Base-by-base conservation (phyloP, 176 grass and related monocot genomes). In the Phragmites australis region DNA sequence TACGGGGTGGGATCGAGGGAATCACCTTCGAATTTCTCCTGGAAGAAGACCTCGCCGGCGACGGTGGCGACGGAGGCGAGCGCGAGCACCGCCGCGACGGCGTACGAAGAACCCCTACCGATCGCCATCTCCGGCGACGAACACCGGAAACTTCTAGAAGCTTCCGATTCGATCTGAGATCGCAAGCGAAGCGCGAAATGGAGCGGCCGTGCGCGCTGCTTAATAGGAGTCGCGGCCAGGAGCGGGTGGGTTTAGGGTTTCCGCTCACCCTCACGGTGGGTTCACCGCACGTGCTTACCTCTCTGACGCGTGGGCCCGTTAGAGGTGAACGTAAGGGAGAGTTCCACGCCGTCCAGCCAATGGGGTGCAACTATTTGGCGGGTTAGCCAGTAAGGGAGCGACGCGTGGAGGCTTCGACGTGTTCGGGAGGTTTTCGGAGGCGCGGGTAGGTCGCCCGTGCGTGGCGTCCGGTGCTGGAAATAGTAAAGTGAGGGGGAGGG, bases 21-120 rank as follows among this genome's bases (percentile, higher is more conserved):
- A 8, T 88, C 91, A 97, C 95, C 94, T 80, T 83, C 88, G 86
- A 97, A 97, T 77, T 90, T 93, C 88, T 97, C 95, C 83, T 94
- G 85, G 72, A 97, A 97, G 86, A 84, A 97, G 89, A 97, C 87
- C 53, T 97, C 89, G 22, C 44, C 88, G 14, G 78, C 27, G 58
- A 50, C 88, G 2, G 85, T 57, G n/a, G 90, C 74, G 51, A 77
- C 68, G 18, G 85, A 87, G 18, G 89, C 87, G 66, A 97, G 87
- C 41, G 83, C 87, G 50, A 97, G 64, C 21, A 75, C 43, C 25
- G 61, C 79, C 37, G 43, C 87, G 12, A 79, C 12, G 62, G 82
- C 77, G 39, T 8, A 84, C 27, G 70, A 75, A 2, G 83, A 32
- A 0, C 85, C 80, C 47, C 46, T 56, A 26, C 80, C 49, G 51